Conservation (phyloP, 148 eudicot species). For the Cornus florida region DNA sequence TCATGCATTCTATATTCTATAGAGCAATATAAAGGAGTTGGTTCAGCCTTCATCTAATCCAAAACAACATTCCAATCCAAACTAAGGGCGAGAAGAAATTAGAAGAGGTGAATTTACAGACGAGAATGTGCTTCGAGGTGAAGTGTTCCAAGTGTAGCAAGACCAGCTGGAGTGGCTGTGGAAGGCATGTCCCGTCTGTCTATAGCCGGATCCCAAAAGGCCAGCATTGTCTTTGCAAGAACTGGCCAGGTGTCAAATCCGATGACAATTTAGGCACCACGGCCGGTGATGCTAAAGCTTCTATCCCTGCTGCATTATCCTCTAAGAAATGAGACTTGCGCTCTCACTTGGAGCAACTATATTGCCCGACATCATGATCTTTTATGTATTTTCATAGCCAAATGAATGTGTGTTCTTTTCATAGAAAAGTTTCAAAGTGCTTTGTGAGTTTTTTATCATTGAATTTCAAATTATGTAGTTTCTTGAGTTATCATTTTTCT, state of each 20-base stretch:
- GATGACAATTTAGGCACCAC: neutral
- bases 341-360: too few relatives aligned
- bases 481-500: too few relatives aligned
- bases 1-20: too few relatives aligned
- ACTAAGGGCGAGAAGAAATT: neutral
- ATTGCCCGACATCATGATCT: too few relatives aligned
- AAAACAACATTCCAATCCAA: neutral
- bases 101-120: neutral
- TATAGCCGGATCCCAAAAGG: conserved; percentile 32
- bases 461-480: too few relatives aligned
- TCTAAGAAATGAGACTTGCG: neutral
- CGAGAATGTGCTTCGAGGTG: conserved; percentile 33
- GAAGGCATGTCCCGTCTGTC: conserved; percentile 35
- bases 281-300: neutral
- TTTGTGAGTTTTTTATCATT: too few relatives aligned
- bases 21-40: too few relatives aligned
- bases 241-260: conserved; percentile 33
- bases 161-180: conserved; percentile 38
- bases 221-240: conserved; percentile 39
- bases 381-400: too few relatives aligned
- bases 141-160: conserved; percentile 34
- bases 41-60: neutral
- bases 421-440: too few relatives aligned
- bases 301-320: neutral
- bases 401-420: too few relatives aligned